These are phyloP conservation scores for Leccinum obscurum DNA, from an alignment of 768 basidiomycete species.

Conservation along the genomic window DNA sequence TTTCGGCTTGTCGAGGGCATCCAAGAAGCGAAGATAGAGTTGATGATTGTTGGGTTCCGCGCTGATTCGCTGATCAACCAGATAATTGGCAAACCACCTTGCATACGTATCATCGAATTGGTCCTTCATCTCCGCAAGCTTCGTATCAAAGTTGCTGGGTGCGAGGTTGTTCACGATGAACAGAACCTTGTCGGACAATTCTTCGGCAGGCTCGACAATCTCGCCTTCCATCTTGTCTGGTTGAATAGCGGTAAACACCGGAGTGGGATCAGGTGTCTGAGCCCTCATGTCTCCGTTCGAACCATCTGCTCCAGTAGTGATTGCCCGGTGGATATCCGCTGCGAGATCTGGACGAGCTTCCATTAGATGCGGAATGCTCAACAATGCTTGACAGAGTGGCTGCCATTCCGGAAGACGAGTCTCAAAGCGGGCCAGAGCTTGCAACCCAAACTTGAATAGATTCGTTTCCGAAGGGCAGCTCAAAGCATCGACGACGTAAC, in stretches of 20 bases:
- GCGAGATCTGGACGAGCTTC: slow-evolving; percentile 85
- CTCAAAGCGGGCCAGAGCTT: slow-evolving; percentile 88
- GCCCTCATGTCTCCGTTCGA: slow-evolving; percentile 41
- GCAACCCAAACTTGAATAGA: slow-evolving; percentile 92
- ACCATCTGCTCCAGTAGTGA: slow-evolving; percentile 53
- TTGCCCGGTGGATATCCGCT: slow-evolving; percentile 65
- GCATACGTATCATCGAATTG: slow-evolving; percentile 83
- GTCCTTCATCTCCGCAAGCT: slow-evolving; percentile 82
- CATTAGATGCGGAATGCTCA: slow-evolving; percentile 82
- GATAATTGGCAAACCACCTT: slow-evolving; percentile 96
- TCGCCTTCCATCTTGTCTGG: slow-evolving; percentile 66
- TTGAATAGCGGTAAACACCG: slow-evolving; percentile 76
- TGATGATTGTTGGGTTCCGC: slow-evolving; percentile 97
- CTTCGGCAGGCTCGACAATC: slow-evolving; percentile 74
- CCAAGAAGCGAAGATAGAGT: slow-evolving; percentile 92
- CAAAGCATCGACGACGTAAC: slow-evolving; percentile 93
- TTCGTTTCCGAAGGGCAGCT: slow-evolving; percentile 89
- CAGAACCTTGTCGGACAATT: slow-evolving; percentile 87
- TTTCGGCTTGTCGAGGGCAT: slow-evolving; percentile 67
- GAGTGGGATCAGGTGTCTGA: slow-evolving; percentile 43
- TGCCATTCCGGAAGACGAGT: slow-evolving; percentile 88
- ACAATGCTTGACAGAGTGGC: slow-evolving; percentile 84
- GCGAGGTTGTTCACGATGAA: slow-evolving; percentile 99
- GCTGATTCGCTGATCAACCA: slow-evolving; percentile 94
- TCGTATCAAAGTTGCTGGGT: slow-evolving; percentile 87